phyloP scores from a whole-genome alignment of 2,329 filamentous ascomycete species.

The Epichloe sibirici region DNA sequence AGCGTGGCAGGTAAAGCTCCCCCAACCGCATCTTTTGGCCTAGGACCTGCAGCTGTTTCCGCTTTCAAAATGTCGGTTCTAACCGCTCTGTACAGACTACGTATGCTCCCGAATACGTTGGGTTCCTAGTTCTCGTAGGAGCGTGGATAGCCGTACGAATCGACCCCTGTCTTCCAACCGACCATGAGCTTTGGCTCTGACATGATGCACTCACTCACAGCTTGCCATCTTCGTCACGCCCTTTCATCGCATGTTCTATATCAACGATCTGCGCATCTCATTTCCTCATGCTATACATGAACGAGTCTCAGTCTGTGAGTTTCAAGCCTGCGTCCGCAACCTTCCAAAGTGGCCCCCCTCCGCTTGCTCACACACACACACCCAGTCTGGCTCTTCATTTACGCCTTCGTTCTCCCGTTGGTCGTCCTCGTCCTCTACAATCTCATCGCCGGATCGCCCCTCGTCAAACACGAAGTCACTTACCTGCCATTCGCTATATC shows the following conservation, averaged over 20 bases:
- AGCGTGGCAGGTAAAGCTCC: constrained; percentile 5
- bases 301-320: constrained; percentile 65
- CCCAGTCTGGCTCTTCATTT: constrained; percentile 62
- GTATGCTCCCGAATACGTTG: constrained; percentile 6
- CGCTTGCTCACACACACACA: background rate
- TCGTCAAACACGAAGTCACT: constrained; percentile 76
- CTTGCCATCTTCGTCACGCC: constrained; percentile 46
- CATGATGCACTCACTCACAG: constrained; percentile 10
- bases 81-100: constrained; percentile 4
- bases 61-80: background rate
- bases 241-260: constrained; percentile 88
- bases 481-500: constrained; percentile 70
- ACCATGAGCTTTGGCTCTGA: background rate
- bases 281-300: constrained; percentile 79
- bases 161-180: background rate
- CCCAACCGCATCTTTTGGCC: background rate
- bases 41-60: background rate
- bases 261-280: constrained; percentile 73
- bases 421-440: constrained; percentile 55
- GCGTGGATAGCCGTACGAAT: constrained; percentile 4
- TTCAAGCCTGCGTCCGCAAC: no score
- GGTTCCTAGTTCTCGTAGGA: constrained; percentile 3
- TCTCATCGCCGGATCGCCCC: constrained; percentile 43
- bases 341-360: no score
- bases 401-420: constrained; percentile 63